phyloP scores from a whole-genome alignment of 1,284 basidiomycete species.

The Boletellus deceptivus region DNA sequence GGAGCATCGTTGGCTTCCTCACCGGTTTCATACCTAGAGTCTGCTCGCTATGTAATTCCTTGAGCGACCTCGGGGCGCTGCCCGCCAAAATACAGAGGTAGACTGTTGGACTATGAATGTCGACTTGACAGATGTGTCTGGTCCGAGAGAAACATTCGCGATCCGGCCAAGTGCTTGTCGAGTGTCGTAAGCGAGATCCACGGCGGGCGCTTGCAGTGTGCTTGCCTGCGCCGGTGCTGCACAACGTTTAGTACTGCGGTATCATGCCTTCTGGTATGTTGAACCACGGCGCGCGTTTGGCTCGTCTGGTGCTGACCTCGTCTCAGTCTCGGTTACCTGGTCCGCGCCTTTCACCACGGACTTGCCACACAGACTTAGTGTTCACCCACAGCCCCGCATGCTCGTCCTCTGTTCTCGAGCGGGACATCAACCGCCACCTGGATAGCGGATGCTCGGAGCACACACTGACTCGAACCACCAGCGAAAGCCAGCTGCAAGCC shows the following conservation, averaged over 20 bases:
- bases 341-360: constrained; percentile 2
- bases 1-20: neutral
- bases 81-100: neutral
- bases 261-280: constrained; percentile 20
- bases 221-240: neutral
- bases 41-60: constrained; percentile 1
- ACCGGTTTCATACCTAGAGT: neutral
- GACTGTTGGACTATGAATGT: neutral
- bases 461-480: constrained; percentile 1
- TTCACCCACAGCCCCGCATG: constrained; percentile 44
- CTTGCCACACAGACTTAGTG: neutral
- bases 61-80: constrained; percentile 1
- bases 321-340: constrained; percentile 23
- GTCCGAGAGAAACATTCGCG: no score
- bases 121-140: no score
- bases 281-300: neutral
- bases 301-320: neutral
- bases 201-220: no score
- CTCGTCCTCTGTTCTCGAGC: constrained; percentile 39
- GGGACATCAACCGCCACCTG: constrained; percentile 48
- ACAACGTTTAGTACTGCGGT: neutral
- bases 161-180: no score
- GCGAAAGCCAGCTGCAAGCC: neutral
- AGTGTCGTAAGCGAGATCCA: no score
- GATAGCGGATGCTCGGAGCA: constrained; percentile 42